Percentiles rank a stretch among this genome's conserved stretches.
Conservation (phyloP, 1,284 basidiomycete genomes). For the Hymenochaete sp. region DNA sequence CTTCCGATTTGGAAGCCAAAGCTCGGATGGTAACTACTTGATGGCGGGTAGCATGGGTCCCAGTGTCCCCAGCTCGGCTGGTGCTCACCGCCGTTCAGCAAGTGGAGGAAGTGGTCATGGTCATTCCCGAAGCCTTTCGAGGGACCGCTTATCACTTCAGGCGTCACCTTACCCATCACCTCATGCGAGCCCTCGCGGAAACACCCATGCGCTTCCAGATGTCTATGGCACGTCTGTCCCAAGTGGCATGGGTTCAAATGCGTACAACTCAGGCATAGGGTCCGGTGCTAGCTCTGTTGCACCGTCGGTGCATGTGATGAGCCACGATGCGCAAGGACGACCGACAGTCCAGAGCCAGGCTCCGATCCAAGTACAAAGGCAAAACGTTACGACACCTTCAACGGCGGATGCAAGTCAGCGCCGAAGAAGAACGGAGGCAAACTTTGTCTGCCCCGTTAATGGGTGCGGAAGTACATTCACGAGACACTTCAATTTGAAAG, state of each 20-base stretch:
- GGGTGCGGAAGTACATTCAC: slow-evolving; percentile 81
- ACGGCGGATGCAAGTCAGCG: slow-evolving; percentile 66
- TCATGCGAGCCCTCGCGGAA: slow-evolving; percentile 36
- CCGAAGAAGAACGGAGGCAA: slow-evolving; percentile 65
- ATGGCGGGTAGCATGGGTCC: not conserved
- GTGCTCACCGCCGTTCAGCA: slow-evolving; percentile 43
- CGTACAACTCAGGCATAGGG: slow-evolving; percentile 15
- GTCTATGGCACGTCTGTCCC: slow-evolving; percentile 19
- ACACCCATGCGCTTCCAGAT: slow-evolving; percentile 21
- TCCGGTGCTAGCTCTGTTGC: slow-evolving; percentile 17
- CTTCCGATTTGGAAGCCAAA: slow-evolving; percentile 32
- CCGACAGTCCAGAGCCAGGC: slow-evolving; percentile 18
- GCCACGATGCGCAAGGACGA: slow-evolving; percentile 17
- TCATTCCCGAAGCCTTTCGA: slow-evolving; percentile 26
- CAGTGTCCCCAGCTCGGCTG: slow-evolving; percentile 1
- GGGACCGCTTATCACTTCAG: slow-evolving; percentile 25
- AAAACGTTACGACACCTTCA: slow-evolving; percentile 63
- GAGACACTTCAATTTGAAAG: slow-evolving; percentile 72
- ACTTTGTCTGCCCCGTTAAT: slow-evolving; percentile 64
- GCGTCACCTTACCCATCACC: slow-evolving; percentile 52
- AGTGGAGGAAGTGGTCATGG: slow-evolving; percentile 39
- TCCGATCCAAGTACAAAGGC: slow-evolving; percentile 34
- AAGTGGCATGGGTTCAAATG: not conserved
- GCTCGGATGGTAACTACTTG: slow-evolving; percentile 7
- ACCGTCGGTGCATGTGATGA: slow-evolving; percentile 20